Percentiles rank a stretch among this genome's conserved stretches.
Conservation (phyloP, 2,329 filamentous ascomycete genomes). For the Malbranchea cinnamomea region DNA sequence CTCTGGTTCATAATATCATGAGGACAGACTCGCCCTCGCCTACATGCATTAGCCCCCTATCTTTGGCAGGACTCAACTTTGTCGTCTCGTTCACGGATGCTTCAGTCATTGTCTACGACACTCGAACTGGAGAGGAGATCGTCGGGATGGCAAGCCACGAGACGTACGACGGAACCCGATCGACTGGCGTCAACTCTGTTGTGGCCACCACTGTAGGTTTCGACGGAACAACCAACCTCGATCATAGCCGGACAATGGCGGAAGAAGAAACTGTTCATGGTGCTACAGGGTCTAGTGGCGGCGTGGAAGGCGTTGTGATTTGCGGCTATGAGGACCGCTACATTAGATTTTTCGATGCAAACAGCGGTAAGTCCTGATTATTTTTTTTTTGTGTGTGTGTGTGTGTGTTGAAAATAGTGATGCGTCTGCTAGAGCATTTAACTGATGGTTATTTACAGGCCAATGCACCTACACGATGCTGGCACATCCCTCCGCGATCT, state of each 20-base stretch:
- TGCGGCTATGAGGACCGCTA: slow-evolving; percentile 94
- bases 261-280: slow-evolving; percentile 65
- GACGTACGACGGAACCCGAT: slow-evolving; percentile 77
- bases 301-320: slow-evolving; percentile 85
- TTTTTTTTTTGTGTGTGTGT: not conserved
- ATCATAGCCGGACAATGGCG: slow-evolving; percentile 46
- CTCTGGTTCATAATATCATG: slow-evolving; percentile 72
- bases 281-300: slow-evolving; percentile 67
- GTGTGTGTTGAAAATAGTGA: slow-evolving; percentile 10
- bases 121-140: slow-evolving; percentile 77
- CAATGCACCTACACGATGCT: slow-evolving; percentile 99
- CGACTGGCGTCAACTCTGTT: slow-evolving; percentile 75
- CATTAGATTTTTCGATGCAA: slow-evolving; percentile 94
- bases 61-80: slow-evolving; percentile 68
- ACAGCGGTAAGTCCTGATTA: slow-evolving; percentile 61
- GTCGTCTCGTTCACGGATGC: slow-evolving; percentile 88
- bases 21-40: slow-evolving; percentile 58
- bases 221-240: slow-evolving; percentile 46
- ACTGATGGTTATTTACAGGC: slow-evolving; percentile 37
- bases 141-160: slow-evolving; percentile 86
- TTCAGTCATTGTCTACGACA: slow-evolving; percentile 82
- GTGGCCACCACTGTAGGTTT: slow-evolving; percentile 74
- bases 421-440: not conserved
- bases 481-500: slow-evolving; percentile 85
- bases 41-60: slow-evolving; percentile 86